phyloP scores from a whole-genome alignment of 768 basidiomycete genomes.

The Kockovaella imperatae region DNA sequence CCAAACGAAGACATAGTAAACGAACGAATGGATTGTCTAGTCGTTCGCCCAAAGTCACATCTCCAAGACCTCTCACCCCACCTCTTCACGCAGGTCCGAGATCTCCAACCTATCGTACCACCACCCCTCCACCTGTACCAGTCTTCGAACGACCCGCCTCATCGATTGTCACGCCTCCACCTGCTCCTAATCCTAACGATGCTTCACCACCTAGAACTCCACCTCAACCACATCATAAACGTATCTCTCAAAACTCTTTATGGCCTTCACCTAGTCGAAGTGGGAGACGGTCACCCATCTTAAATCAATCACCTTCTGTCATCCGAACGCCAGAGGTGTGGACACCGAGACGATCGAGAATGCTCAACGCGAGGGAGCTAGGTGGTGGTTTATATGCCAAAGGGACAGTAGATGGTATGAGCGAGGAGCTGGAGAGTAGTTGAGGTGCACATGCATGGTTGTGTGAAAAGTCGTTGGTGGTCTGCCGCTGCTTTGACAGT shows the following conservation, averaged over 20 bases:
- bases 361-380: constrained; percentile 15
- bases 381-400: constrained; percentile 21
- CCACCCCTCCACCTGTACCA: constrained; percentile 1
- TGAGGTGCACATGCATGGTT: no score
- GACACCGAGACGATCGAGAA: constrained; percentile 14
- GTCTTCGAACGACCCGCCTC: neutral
- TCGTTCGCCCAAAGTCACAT: neutral
- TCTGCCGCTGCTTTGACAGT: no score
- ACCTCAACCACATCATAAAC: neutral
- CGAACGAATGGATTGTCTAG: no score
- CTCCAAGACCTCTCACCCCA: neutral
- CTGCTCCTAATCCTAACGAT: constrained; percentile 2
- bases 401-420: constrained; percentile 19
- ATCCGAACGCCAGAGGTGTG: neutral
- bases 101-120: neutral
- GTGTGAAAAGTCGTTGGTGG: no score
- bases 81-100: neutral
- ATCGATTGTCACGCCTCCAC: neutral
- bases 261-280: neutral
- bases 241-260: neutral
- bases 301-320: constrained; percentile 3
- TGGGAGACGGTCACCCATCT: neutral
- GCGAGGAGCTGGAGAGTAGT: constrained; percentile 16
- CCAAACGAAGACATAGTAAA: no score
- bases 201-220: neutral